A percentile compares a stretch with the other conserved stretches of the same genome.
These are phyloP conservation scores for Monosporascus sp. DNA, from an alignment of 2,329 filamentous ascomycete genomes.

Conservation along the genomic window DNA sequence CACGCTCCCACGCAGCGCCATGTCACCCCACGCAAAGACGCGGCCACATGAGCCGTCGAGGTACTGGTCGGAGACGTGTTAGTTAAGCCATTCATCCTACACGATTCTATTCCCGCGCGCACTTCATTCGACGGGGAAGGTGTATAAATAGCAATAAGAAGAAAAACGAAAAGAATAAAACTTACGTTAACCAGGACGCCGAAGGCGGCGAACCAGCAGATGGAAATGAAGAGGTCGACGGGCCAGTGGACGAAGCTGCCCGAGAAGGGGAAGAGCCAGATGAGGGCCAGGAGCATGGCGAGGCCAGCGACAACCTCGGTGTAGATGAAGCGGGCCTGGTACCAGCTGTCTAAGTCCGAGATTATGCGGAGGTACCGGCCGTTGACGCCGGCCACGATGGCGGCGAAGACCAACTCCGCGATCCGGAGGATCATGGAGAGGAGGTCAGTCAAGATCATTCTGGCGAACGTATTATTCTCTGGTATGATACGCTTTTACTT, in stretches of 20 bases:
- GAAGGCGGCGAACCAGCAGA: conserved; percentile 66
- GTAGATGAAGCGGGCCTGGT: conserved; percentile 66
- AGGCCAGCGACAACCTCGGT: conserved; percentile 65
- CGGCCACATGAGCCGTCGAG: conserved; percentile 46
- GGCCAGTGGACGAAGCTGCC: conserved; percentile 65
- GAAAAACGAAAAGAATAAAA: conserved; percentile 7
- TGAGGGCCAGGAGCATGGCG: conserved; percentile 60
- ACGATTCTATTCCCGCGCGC: not conserved
- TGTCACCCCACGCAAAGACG: conserved; percentile 55
- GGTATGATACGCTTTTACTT: not conserved
- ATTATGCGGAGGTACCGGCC: conserved; percentile 57
- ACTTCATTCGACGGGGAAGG: no score
- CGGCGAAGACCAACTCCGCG: conserved; percentile 63
- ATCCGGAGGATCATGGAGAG: conserved; percentile 53
- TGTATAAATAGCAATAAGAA: not conserved
- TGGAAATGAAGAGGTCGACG: conserved; percentile 62
- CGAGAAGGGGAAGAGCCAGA: conserved; percentile 70
- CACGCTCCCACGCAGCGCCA: conserved; percentile 40
- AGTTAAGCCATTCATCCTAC: not conserved
- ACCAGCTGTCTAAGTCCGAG: conserved; percentile 42
- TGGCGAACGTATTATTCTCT: conserved; percentile 7
- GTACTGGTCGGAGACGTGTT: conserved; percentile 24
- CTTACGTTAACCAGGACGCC: conserved; percentile 59
- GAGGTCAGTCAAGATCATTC: conserved; percentile 49
- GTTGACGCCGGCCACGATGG: conserved; percentile 66